These are phyloP conservation scores for Juglanconis oblonga DNA, from an alignment of 2,329 filamentous ascomycete genomes.

Conservation along the genomic window DNA sequence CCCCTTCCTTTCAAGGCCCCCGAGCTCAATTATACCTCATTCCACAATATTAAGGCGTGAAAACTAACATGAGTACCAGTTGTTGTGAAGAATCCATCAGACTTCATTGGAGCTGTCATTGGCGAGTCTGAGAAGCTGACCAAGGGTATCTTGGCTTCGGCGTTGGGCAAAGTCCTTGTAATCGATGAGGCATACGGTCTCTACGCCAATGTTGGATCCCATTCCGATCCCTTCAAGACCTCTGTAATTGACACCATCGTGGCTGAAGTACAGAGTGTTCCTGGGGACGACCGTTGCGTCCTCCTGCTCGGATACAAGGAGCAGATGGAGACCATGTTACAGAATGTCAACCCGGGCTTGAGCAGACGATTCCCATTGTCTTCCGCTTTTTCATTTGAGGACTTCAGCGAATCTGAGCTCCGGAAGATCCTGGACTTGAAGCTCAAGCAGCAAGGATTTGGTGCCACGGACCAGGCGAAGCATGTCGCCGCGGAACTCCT, in stretches of 20 bases:
- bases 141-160: slow-evolving; percentile 65
- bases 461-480: slow-evolving; percentile 49
- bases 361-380: slow-evolving; percentile 62
- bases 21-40: too few species aligned
- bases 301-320: slow-evolving; percentile 68
- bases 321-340: slow-evolving; percentile 69
- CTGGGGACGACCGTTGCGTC: slow-evolving; percentile 71
- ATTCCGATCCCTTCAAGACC: slow-evolving; percentile 47
- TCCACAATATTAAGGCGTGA: too few species aligned
- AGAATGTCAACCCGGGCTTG: slow-evolving; percentile 70
- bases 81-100: slow-evolving; percentile 67
- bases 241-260: slow-evolving; percentile 74
- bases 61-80: slow-evolving; percentile 36
- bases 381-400: slow-evolving; percentile 65
- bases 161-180: slow-evolving; percentile 70
- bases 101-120: slow-evolving; percentile 64
- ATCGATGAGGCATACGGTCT: slow-evolving; percentile 80
- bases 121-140: slow-evolving; percentile 70
- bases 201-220: slow-evolving; percentile 35
- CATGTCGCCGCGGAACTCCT: slow-evolving; percentile 59
- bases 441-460: slow-evolving; percentile 53
- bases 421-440: slow-evolving; percentile 60
- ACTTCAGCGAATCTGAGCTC: slow-evolving; percentile 61
- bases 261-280: slow-evolving; percentile 66
- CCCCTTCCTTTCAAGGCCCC: too few species aligned